Conservation (phyloP, 73 alveolate species). For the Paramecium primaurelia region DNA sequence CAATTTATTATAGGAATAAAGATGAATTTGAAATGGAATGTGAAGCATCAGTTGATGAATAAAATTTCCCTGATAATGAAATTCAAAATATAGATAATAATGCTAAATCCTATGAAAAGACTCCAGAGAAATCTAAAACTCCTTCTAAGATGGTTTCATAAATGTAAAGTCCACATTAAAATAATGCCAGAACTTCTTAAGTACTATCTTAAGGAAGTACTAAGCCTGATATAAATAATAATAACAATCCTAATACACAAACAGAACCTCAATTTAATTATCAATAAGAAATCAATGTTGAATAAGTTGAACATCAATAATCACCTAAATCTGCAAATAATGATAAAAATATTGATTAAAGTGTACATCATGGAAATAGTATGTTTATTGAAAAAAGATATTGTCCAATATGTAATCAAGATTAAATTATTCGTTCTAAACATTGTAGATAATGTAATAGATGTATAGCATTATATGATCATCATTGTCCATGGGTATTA, state of each 20-base stretch:
- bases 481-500: conserved; percentile 44
- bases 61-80: not conserved
- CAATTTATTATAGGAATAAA: not conserved
- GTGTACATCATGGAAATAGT: not conserved
- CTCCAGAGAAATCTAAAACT: not conserved
- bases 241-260: not conserved
- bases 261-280: not conserved
- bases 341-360: not conserved
- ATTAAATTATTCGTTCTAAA: not conserved
- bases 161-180: not conserved
- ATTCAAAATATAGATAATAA: not conserved
- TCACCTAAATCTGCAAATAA: not conserved
- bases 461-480: conserved; percentile 17
- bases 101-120: not conserved
- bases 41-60: conserved; percentile 5
- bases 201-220: not conserved
- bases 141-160: not conserved
- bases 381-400: conserved; percentile 5
- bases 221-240: not conserved
- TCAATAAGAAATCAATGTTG: not conserved
- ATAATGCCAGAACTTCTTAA: not conserved
- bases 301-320: not conserved
- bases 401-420: not conserved
- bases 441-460: not conserved
- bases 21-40: conserved; percentile 25